Evolutionary conservation across 495 filamentous ascomycete genomes (phyloP), one percentile per base, ranked within the genome.

Genomic region (Aspergillus sclerotioniger): DNA sequence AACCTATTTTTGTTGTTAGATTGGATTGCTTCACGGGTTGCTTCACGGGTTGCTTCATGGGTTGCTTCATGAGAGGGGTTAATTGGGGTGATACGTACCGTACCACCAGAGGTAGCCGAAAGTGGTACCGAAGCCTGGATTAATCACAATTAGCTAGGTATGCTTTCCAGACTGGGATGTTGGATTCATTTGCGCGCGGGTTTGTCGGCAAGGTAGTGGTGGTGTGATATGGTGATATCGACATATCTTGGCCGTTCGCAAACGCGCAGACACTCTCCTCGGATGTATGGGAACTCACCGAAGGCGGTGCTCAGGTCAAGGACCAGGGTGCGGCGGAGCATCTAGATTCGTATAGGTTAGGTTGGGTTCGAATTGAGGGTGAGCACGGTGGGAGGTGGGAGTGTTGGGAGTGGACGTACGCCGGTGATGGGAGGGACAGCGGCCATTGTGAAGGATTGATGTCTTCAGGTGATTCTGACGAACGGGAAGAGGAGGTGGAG

Each of bases 101-200:
- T 90, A 92, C 89, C 90, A 92, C 75, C 80, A 92, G 70, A 84
- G 78, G 75, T 89, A 91, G 66, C 87, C 89, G 71, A 82, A 80
- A 58, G 87, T 80, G 61, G 80, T 80, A 61, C 88, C 88, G 71
- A 89, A 81, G 70, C 88, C 88, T 86, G 50, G 49, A n/a, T n/a
- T n/a, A n/a, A n/a, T n/a, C n/a, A n/a, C n/a, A n/a, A n/a, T n/a
- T n/a, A n/a, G n/a, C n/a, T n/a, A n/a, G n/a, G n/a, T n/a, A n/a
- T n/a, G n/a, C n/a, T n/a, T n/a, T n/a, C n/a, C n/a, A 12, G 20
- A 2, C 15, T 25, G 25, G 9, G 46, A 31, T 39, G 32, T 39
- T 41, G 37, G 47, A 15, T 45, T 45, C 8, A n/a, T 32, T 41
- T 21, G 43, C 7, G 45, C 1, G 9, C 9, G n/a, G 6, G n/a